Base-by-base conservation (phyloP, 305 asterid genomes). In the Striga hermonthica region DNA sequence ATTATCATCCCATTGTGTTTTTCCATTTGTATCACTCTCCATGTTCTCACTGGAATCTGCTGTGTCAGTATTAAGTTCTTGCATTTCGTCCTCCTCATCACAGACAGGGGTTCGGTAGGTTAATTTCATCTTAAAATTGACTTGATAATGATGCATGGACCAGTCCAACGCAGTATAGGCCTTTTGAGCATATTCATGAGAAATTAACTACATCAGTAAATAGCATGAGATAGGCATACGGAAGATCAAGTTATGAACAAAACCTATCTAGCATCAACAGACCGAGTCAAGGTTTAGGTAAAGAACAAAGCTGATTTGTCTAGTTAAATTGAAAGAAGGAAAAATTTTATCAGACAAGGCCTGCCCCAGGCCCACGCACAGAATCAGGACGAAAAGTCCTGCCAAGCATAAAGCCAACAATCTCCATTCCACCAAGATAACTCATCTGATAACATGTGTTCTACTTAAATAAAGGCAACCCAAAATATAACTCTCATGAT, bases 1-100 rank as follows among this genome's bases (percentile, higher is more conserved):
- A 75, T 77, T 83, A 68, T 84, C 95, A 75, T 91, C 97, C 97
- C 96, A 91, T 69, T 78, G 96, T 69, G 76, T 66, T 76, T 80
- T 86, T 39, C 59, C 82, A 67, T 65, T 80, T 22, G 66, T 66
- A 37, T 78, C 77, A 73, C 68, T 75, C 73, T 83, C 90, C 61
- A 74, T 69, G 68, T 76, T 79, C 74, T 79, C 83, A 54, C 78
- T 75, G 55, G 86, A 71, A 68, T 73, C 90, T 41, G 58, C 67
- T 62, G 67, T 31, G 60, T 77, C 90, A 71, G 68, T 72, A 71
- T 82, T 82, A 57, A 70, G 64, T 69, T 67, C 90, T 59, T 67
- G 83, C 57, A 80, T 59, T 66, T 79, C 90, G 63, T 78, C 89
- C 59, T 81, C 94, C 49, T 86, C 95, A 60, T 81, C 84, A 50